Percentiles rank a stretch among this genome's conserved stretches.
phyloP scores from a whole-genome alignment of 2,329 filamentous ascomycete genomes.

The Alternaria hordeiaustralica region DNA sequence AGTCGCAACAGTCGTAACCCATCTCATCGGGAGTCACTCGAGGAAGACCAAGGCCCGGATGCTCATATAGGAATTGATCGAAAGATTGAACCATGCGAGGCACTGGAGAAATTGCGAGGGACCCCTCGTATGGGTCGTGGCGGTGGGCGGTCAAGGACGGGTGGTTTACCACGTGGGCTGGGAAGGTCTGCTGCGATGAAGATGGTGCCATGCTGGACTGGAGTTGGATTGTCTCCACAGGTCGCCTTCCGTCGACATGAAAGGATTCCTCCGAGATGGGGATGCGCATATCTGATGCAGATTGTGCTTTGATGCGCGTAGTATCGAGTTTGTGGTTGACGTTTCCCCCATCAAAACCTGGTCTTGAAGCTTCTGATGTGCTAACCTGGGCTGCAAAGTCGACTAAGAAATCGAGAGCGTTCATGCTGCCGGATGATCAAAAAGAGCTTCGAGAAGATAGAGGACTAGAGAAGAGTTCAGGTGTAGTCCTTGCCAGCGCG shows the following conservation, averaged over 20 bases:
- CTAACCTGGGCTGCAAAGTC: constrained; percentile 18
- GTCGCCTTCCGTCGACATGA: neutral
- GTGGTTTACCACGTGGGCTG: neutral
- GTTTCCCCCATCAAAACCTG: neutral
- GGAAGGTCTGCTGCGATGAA: neutral
- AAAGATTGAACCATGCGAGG: neutral
- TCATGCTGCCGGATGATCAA: constrained; percentile 9
- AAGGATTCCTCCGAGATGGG: neutral
- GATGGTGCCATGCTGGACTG: neutral
- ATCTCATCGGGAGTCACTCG: neutral
- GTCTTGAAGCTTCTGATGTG: neutral
- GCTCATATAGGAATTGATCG: neutral
- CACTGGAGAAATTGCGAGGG: neutral
- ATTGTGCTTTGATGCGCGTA: neutral
- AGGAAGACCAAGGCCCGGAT: neutral
- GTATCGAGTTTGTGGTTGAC: neutral
- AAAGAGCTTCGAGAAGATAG: neutral
- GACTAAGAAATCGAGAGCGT: constrained; percentile 24
- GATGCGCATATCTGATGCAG: neutral
- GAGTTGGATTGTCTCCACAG: neutral
- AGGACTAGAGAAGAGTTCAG: neutral
- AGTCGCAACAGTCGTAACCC: neutral
- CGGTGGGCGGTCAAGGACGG: neutral
- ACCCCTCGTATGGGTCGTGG: neutral
- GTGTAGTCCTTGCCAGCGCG: neutral